Evolutionary conservation across 768 basidiomycete genomes (phyloP).

Genomic region (Kwoniella bestiolae): DNA sequence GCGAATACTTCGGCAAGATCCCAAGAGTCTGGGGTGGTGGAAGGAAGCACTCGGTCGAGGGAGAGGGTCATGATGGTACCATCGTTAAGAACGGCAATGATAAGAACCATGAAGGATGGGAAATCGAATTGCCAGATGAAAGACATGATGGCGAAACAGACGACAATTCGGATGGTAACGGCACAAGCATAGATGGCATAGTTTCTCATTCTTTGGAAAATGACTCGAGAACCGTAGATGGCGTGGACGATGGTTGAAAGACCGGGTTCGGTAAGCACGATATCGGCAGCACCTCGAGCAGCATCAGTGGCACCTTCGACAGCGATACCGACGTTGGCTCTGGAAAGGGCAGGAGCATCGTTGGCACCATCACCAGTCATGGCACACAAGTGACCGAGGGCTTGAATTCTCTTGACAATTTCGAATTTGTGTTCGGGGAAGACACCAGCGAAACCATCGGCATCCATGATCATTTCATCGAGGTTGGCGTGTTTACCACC

Average conservation of each 20-base stretch:
- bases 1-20: conserved; percentile 95
- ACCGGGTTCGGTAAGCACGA: conserved; percentile 96
- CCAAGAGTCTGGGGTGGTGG: conserved; percentile 91
- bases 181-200: conserved; percentile 96
- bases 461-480: conserved; percentile 99
- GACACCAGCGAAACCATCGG: conserved; percentile 97
- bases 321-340: conserved; percentile 99
- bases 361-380: conserved; percentile 99
- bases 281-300: conserved; percentile 97
- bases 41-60: conserved; percentile 93
- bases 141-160: conserved; percentile 92
- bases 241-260: conserved; percentile 98
- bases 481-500: conserved; percentile 80
- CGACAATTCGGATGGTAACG: conserved; percentile 97
- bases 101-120: conserved; percentile 99
- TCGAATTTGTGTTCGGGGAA: conserved; percentile 99
- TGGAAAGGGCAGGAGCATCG: conserved; percentile 94
- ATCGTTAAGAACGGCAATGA: conserved; percentile 95
- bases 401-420: conserved; percentile 97
- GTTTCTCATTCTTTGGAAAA: conserved; percentile 99
- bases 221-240: conserved; percentile 96
- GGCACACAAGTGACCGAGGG: conserved; percentile 90
- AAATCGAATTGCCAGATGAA: conserved; percentile 98
- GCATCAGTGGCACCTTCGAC: conserved; percentile 99
- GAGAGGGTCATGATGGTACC: conserved; percentile 97